These are phyloP conservation scores for Salix brachista DNA, from an alignment of 345 rosid genomes.

Conservation along the genomic window DNA sequence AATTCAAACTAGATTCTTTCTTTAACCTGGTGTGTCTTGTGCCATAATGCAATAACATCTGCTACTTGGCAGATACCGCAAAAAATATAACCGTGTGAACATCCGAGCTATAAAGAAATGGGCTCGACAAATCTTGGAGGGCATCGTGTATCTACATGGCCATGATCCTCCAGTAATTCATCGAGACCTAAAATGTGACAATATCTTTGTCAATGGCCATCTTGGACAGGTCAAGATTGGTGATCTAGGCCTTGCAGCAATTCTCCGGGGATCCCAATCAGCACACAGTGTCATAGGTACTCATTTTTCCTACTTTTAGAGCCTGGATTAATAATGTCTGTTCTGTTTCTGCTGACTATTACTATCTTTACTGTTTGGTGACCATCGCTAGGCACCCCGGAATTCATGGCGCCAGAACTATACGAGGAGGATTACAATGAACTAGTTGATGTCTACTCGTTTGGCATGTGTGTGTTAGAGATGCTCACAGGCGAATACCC, in stretches of 20 bases:
- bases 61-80: slow-evolving; percentile 13
- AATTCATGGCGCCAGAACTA: slow-evolving; percentile 35
- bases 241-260: slow-evolving; percentile 34
- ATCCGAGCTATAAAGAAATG: slow-evolving; percentile 26
- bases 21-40: not conserved
- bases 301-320: not conserved
- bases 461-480: slow-evolving; percentile 35
- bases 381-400: slow-evolving; percentile 24
- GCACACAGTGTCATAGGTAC: slow-evolving; percentile 34
- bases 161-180: slow-evolving; percentile 35
- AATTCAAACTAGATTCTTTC: not conserved
- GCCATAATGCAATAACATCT: not conserved
- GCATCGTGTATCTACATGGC: slow-evolving; percentile 29
- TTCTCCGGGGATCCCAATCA: slow-evolving; percentile 19
- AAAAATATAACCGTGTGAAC: slow-evolving; percentile 20
- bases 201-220: slow-evolving; percentile 35
- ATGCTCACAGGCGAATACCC: slow-evolving; percentile 32
- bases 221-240: slow-evolving; percentile 37
- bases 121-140: slow-evolving; percentile 29
- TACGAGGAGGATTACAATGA: slow-evolving; percentile 35
- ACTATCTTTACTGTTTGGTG: not conserved
- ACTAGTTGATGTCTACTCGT: slow-evolving; percentile 34
- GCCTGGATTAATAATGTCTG: not conserved
- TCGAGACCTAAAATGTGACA: slow-evolving; percentile 33
- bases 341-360: not conserved